Evolutionary conservation across 495 filamentous ascomycete genomes (phyloP), one percentile per base, ranked within the genome.

Genomic region (Sphaerosporella brunnea): DNA sequence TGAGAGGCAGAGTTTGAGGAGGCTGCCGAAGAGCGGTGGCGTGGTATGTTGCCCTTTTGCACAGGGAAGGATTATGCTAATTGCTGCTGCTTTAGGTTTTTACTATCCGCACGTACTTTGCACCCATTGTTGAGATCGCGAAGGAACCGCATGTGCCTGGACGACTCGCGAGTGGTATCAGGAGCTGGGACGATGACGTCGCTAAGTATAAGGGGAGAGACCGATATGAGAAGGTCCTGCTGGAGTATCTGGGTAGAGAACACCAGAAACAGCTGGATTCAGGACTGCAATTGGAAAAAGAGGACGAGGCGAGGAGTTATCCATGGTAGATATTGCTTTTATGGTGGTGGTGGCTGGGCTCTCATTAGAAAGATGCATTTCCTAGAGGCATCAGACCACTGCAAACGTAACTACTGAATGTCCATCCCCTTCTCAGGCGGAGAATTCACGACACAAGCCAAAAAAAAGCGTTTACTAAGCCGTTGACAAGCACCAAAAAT

Each of bases 131-230:
- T 13, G 74, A 73, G 41, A 69, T 85, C 51, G 72, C 63, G 0
- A 65, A 77, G 64, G 79, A 85, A 65, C 69, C 70, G 15, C 79
- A 75, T 57, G 78, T 84, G 5, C 79, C 82, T 0, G 80, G 80
- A 0, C 54, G 82, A 37, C 58, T 87, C 59, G 80, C 80, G 24
- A 77, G 73, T 49, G 82, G 78, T 20, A 63, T 87, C 10, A 64
- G 86, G 49, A 92, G 82, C 64, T 93, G 85, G 86, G 81, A 80
- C 1, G 78, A 84, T 41, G 81, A 90, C 69, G 85, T 93, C 8
- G 72, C 73, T 25, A 66, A 65, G 63, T 93, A 94, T 62, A 92
- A 92, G 67, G 85, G 86, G 16, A 78, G 71, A 66, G 82, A 84
- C 56, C 74, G 68, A 59, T 93, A 84, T 65, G 70, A 72, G 51